Evolutionary conservation across 139 green algal species (phyloP).

Genomic region (Chlamydomonas schloesseri): DNA sequence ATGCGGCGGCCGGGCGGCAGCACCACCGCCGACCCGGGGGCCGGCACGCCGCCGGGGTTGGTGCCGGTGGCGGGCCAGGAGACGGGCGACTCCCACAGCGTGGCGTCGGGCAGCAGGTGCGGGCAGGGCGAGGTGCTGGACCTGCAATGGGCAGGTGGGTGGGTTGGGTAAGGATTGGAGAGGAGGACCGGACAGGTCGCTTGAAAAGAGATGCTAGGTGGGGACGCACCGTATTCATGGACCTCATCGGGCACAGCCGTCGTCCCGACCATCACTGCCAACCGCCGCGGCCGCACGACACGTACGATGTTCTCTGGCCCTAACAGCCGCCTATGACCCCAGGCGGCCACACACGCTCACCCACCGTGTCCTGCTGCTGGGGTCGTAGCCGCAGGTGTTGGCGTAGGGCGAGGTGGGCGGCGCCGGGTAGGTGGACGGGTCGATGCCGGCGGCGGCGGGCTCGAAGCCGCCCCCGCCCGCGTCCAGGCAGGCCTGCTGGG

Average conservation of each 20-base stretch:
- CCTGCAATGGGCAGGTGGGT: not conserved
- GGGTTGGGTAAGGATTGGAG: not conserved
- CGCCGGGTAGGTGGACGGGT: constrained; percentile 38
- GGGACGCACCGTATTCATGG: too few relatives aligned
- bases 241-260: too few relatives aligned
- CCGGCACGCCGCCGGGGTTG: not conserved
- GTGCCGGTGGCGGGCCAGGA: constrained; percentile 12
- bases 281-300: too few relatives aligned
- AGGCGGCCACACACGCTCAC: too few relatives aligned
- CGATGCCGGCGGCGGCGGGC: constrained; percentile 22
- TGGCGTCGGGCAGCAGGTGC: constrained; percentile 37
- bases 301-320: too few relatives aligned
- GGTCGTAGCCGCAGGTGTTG: constrained; percentile 27
- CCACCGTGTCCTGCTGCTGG: not conserved
- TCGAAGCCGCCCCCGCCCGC: constrained; percentile 11
- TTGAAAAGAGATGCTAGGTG: too few relatives aligned
- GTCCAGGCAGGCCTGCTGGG: not conserved
- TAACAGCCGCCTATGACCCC: too few relatives aligned
- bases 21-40: constrained; percentile 35
- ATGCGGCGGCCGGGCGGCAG: constrained; percentile 41
- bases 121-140: constrained; percentile 18
- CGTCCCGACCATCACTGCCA: not conserved
- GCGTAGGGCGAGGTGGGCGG: not conserved
- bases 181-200: too few relatives aligned
- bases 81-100: constrained; percentile 26